Conservation (phyloP, 371 early-diverging fungal genomes). For the Rhizopus microsporus region DNA sequence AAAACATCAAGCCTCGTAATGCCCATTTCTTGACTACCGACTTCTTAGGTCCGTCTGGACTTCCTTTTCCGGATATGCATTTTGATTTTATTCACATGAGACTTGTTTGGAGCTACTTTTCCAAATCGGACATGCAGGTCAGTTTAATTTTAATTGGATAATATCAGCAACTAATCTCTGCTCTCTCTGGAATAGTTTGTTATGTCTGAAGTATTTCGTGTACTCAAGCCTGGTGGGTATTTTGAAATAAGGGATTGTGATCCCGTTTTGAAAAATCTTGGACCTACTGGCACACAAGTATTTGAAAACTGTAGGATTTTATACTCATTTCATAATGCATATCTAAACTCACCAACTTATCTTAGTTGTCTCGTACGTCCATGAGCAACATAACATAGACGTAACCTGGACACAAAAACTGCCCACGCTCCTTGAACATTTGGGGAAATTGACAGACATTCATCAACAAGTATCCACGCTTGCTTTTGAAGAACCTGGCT, state of each 20-base stretch:
- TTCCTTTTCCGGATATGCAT: conserved; percentile 53
- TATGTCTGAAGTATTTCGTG: conserved; percentile 32
- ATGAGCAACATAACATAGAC: conserved; percentile 25
- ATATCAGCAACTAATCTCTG: not conserved
- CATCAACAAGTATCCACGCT: conserved; percentile 27
- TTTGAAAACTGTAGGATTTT: conserved; percentile 26
- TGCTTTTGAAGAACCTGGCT: conserved; percentile 19
- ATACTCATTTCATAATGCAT: not conserved
- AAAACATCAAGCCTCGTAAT: conserved; percentile 54
- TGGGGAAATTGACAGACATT: conserved; percentile 33
- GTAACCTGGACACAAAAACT: conserved; percentile 27
- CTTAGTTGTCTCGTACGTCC: not conserved
- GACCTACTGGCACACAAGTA: conserved; percentile 34
- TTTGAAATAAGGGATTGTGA: conserved; percentile 58
- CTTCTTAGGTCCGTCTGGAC: conserved; percentile 36
- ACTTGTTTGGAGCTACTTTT: conserved; percentile 42
- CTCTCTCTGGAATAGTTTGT: conserved; percentile 12
- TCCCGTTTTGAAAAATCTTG: conserved; percentile 45
- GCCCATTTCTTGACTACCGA: conserved; percentile 47
- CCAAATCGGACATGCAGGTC: conserved; percentile 36
- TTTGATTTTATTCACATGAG: conserved; percentile 64
- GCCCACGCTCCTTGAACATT: conserved; percentile 18
- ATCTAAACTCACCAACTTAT: not conserved
- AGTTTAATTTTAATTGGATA: not conserved
- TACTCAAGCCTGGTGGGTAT: conserved; percentile 61